A percentile compares a stretch with the other conserved stretches of the same genome.
These are phyloP conservation scores for Solanum piurae DNA, from an alignment of 257 asterid genomes.

Conservation along the genomic window DNA sequence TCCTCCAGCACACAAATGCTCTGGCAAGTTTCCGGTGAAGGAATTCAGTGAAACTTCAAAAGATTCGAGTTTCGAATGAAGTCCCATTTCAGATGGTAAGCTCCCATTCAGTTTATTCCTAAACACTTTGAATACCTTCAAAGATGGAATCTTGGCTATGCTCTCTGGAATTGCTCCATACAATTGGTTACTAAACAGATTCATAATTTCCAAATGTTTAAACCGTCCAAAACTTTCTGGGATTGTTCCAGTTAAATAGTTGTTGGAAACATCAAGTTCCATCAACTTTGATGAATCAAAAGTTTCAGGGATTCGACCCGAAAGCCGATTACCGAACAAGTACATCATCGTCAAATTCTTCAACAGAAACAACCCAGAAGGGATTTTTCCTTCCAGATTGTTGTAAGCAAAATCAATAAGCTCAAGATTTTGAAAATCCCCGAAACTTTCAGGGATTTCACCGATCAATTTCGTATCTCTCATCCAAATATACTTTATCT, in stretches of 20 bases:
- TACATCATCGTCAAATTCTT: slow-evolving; percentile 39
- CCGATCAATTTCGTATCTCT: slow-evolving; percentile 30
- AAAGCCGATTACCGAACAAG: slow-evolving; percentile 35
- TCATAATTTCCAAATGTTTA: slow-evolving; percentile 32
- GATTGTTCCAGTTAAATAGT: slow-evolving; percentile 47
- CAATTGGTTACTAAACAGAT: slow-evolving; percentile 34
- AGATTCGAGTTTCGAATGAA: slow-evolving; percentile 43
- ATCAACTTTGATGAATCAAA: slow-evolving; percentile 34
- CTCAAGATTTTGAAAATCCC: slow-evolving; percentile 17
- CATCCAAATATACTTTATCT: slow-evolving; percentile 40
- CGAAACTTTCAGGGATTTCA: slow-evolving; percentile 26
- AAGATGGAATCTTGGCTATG: slow-evolving; percentile 39
- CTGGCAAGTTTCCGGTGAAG: slow-evolving; percentile 64
- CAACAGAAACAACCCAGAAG: slow-evolving; percentile 37
- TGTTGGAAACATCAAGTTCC: slow-evolving; percentile 46
- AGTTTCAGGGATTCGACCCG: slow-evolving; percentile 51
- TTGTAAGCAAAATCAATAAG: slow-evolving; percentile 28
- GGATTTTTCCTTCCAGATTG: slow-evolving; percentile 21
- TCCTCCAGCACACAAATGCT: slow-evolving; percentile 50
- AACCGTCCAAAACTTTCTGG: slow-evolving; percentile 63
- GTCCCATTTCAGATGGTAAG: slow-evolving; percentile 64
- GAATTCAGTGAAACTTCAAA: slow-evolving; percentile 59
- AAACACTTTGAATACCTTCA: slow-evolving; percentile 37
- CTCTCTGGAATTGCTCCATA: slow-evolving; percentile 51
- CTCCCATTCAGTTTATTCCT: slow-evolving; percentile 45